These are phyloP conservation scores for Buddleja alternifolia DNA, from an alignment of 257 asterid genomes.

Conservation along the genomic window DNA sequence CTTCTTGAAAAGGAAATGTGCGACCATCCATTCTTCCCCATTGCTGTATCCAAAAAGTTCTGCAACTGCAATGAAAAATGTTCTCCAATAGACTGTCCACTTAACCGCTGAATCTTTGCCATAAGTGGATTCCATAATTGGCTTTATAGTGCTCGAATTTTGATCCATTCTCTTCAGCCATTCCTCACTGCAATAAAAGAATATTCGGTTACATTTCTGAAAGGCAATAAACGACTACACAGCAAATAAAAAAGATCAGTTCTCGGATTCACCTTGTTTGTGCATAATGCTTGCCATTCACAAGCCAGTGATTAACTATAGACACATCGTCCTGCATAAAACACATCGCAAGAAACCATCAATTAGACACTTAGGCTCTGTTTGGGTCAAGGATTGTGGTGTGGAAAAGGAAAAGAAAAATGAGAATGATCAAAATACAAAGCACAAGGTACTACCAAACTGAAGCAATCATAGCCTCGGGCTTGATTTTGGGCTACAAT, in stretches of 20 bases:
- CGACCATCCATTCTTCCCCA: conserved; percentile 97
- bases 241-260: background rate
- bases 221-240: background rate
- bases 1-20: conserved; percentile 79
- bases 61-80: conserved; percentile 91
- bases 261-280: conserved; percentile 61
- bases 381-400: no score
- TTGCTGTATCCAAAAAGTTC: conserved; percentile 73
- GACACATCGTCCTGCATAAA: conserved; percentile 88
- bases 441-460: no score
- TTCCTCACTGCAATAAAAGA: conserved; percentile 74
- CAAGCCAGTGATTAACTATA: conserved; percentile 83
- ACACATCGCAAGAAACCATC: conserved; percentile 22
- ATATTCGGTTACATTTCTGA: conserved; percentile 10
- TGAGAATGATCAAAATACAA: no score
- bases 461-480: background rate
- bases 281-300: conserved; percentile 86
- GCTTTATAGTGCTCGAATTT: conserved; percentile 50
- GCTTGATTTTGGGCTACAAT: background rate
- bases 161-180: conserved; percentile 91
- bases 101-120: conserved; percentile 85
- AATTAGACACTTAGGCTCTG: no score
- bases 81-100: conserved; percentile 94
- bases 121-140: conserved; percentile 88
- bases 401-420: no score